Percentiles rank a stretch among this genome's conserved stretches.
These are phyloP conservation scores for Bipolaris bicolor DNA, from an alignment of 2,329 filamentous ascomycete genomes.

Conservation along the genomic window DNA sequence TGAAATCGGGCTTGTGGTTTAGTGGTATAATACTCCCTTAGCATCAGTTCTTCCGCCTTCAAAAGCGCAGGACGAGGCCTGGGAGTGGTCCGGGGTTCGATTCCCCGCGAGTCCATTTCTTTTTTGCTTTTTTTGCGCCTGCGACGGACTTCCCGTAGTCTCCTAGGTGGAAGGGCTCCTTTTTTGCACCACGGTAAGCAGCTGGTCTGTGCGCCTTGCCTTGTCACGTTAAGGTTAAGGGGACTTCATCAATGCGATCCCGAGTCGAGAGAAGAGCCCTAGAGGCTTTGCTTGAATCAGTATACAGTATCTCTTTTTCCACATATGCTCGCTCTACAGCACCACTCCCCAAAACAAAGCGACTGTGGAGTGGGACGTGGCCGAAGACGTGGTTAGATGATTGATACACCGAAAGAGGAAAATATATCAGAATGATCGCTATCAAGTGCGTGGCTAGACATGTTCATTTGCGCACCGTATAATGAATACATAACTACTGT, in stretches of 20 bases:
- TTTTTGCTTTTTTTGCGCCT: background rate
- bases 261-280: background rate
- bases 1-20: constrained; percentile 22
- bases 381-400: background rate
- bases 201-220: background rate
- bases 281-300: background rate
- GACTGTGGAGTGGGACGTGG: background rate
- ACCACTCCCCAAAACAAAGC: background rate
- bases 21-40: constrained; percentile 29
- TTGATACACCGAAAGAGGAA: background rate
- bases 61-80: background rate
- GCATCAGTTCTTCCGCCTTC: background rate
- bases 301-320: background rate
- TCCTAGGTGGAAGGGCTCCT: background rate
- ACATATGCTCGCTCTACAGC: background rate
- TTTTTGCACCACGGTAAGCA: background rate
- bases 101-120: constrained; percentile 15
- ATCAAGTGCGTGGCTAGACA: background rate
- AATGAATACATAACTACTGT: background rate
- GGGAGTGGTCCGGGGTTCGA: constrained; percentile 22
- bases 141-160: background rate
- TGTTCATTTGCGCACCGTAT: background rate
- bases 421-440: background rate
- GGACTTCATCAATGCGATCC: background rate
- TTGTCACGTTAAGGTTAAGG: background rate